Evolutionary conservation across 2,329 filamentous ascomycete genomes (phyloP).

Genomic region (Colletotrichum lupini): DNA sequence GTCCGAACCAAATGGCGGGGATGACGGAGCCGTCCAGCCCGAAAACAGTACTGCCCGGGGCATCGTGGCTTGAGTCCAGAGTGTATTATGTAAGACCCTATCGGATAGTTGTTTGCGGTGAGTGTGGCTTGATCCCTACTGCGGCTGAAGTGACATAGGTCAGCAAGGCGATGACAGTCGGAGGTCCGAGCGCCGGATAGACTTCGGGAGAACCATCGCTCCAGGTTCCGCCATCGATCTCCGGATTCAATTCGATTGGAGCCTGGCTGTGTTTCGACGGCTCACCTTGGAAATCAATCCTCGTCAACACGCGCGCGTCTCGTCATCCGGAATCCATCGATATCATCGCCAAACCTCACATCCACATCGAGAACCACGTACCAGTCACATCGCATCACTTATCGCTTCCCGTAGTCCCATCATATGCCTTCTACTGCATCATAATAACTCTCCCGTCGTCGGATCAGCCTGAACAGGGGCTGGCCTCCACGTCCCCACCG

Average conservation of each 20-base stretch:
- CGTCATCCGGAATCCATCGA: conserved; percentile 24
- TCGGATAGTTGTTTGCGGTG: background rate
- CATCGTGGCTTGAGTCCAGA: background rate
- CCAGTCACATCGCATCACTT: background rate
- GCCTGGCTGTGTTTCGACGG: conserved; percentile 26
- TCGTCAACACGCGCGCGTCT: conserved; percentile 20
- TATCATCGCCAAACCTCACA: conserved; percentile 8
- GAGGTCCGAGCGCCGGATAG: background rate
- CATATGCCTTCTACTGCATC: conserved; percentile 15
- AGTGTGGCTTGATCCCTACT: background rate
- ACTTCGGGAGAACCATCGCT: conserved; percentile 23
- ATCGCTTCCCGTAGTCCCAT: background rate
- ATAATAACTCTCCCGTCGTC: conserved; percentile 22
- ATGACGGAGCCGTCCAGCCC: conserved; percentile 19
- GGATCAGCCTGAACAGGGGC: conserved; percentile 34
- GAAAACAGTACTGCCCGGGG: background rate
- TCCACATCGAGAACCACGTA: background rate
- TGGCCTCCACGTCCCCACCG: conserved; percentile 33
- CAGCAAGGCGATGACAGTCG: background rate
- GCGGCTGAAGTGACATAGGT: no score
- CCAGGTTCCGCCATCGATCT: conserved; percentile 6
- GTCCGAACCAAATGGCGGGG: background rate
- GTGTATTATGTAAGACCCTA: background rate
- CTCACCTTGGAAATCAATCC: conserved; percentile 1
- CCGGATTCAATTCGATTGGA: conserved; percentile 18